Base-by-base conservation (phyloP, 1,139 yeast genomes). In the Geotrichum siamense region DNA sequence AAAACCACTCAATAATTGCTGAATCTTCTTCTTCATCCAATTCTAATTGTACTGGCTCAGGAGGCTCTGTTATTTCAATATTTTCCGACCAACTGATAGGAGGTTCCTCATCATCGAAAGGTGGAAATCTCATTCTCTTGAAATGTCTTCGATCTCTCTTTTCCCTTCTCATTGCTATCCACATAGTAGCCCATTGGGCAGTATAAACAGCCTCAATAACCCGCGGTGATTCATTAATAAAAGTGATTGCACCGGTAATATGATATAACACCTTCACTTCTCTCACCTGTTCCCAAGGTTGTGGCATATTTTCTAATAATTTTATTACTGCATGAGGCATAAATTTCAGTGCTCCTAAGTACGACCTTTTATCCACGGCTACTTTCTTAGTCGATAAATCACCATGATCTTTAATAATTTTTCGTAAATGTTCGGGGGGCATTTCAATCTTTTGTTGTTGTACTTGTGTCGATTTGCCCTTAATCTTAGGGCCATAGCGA, bases 61-160 rank as follows among this genome's bases (percentile, higher is more conserved):
- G 70, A 0, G 89, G 82, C 40, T 82, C 91, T 0, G 78, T 64
- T 25, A 78, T 82, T 49, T 84, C 83, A 17, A 87, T 68, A 55
- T 84, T 82, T 49, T 86, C 94, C 20, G 78, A 59, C 81, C 87
- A 91, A 50, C 82, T 78, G 34, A 89, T 62, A 0, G 94, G 94
- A 0, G 96, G 96, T 60, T 89, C 97, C 60, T 93, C 98, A 59
- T 93, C 99, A 63, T 93, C 98, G 65, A 91, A 87, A 0, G 95
- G 91, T 1, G 99, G 99, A 54, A 91, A 83, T 45, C 87, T 72
- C 83, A 91, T 80, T 55, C 99, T 73, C 55, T 86, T 82, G 64
- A 93, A 91, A 59, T 85, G 94, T 34, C 79, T 71, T 52, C 98
- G 72, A 59, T 89, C 97, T 48, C 94, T 74, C 59, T 93, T 91